These are phyloP conservation scores for Fusarium sp. DNA, from an alignment of 2,329 filamentous ascomycete species.

Conservation along the genomic window DNA sequence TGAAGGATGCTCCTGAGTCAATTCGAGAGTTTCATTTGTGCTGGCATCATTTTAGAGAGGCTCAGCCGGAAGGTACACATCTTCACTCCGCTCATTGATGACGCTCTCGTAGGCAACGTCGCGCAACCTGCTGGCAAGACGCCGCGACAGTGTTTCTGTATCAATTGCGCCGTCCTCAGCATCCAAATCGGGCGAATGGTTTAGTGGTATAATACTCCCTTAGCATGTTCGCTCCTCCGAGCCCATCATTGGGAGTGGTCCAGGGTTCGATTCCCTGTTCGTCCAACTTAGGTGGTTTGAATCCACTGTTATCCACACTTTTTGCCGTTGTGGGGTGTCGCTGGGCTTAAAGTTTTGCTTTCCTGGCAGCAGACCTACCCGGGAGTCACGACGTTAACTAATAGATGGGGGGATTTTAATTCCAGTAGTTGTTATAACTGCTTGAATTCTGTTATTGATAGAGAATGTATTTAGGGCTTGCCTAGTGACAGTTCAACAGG, in stretches of 20 bases:
- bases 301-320: conserved; percentile 28
- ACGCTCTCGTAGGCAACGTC: neutral
- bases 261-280: conserved; percentile 43
- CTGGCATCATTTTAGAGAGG: neutral
- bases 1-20: neutral
- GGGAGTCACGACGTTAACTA: fast-evolving
- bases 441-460: too few relatives aligned
- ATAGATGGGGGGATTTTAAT: neutral
- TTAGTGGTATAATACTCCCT: conserved; percentile 43
- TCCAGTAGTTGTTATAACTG: too few relatives aligned
- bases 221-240: conserved; percentile 15
- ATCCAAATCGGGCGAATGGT: conserved; percentile 37
- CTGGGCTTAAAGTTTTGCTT: neutral
- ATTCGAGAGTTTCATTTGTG: neutral
- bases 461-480: too few relatives aligned
- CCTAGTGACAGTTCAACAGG: too few relatives aligned
- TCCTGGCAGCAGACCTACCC: neutral
- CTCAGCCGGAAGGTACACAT: neutral
- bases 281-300: conserved; percentile 28
- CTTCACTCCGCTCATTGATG: neutral
- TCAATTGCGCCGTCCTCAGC: fast-evolving
- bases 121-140: neutral
- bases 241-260: conserved; percentile 31
- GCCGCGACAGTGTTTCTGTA: fast-evolving
- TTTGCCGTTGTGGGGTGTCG: neutral